Percentiles rank a stretch among this genome's conserved stretches.
Evolutionary conservation across 2,329 filamentous ascomycete genomes (phyloP).

Genomic region (Cryphonectria carpinicola): DNA sequence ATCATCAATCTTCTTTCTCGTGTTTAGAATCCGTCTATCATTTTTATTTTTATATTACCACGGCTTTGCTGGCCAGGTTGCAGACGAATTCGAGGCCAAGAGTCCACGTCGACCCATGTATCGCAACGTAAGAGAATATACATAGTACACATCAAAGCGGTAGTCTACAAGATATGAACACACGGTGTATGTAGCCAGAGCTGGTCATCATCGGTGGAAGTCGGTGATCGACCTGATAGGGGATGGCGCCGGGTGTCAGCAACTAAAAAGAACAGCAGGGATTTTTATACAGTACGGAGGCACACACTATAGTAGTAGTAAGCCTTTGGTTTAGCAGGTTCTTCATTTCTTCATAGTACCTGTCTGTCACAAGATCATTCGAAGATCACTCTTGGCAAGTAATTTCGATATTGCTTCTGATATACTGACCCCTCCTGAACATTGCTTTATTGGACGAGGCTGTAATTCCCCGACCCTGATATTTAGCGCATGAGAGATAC

Average conservation of each 20-base stretch:
- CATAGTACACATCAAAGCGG: not conserved
- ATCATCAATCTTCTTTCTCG: not conserved
- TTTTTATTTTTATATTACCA: not conserved
- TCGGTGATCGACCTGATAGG: slow-evolving; percentile 25
- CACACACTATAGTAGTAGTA: not conserved
- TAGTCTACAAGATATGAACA: not conserved
- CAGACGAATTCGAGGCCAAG: not conserved
- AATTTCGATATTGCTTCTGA: not conserved
- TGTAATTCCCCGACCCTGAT: not conserved
- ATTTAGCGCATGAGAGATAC: not conserved
- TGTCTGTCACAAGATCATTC: not conserved
- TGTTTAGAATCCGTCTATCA: not conserved
- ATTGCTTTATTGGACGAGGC: not conserved
- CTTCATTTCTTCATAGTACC: not conserved
- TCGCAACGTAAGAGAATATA: no score
- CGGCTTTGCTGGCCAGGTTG: not conserved
- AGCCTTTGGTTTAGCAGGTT: not conserved
- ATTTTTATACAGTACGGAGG: not conserved
- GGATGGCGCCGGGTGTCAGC: slow-evolving; percentile 6
- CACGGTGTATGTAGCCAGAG: not conserved
- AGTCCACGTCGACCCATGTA: not conserved
- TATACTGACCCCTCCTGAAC: not conserved
- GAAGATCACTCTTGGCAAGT: not conserved
- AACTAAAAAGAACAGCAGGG: not conserved
- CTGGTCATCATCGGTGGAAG: slow-evolving; percentile 13